Percentiles rank a stretch among this genome's conserved stretches.
Conservation (phyloP, 2,329 filamentous ascomycete genomes). For the Fusarium sororula region DNA sequence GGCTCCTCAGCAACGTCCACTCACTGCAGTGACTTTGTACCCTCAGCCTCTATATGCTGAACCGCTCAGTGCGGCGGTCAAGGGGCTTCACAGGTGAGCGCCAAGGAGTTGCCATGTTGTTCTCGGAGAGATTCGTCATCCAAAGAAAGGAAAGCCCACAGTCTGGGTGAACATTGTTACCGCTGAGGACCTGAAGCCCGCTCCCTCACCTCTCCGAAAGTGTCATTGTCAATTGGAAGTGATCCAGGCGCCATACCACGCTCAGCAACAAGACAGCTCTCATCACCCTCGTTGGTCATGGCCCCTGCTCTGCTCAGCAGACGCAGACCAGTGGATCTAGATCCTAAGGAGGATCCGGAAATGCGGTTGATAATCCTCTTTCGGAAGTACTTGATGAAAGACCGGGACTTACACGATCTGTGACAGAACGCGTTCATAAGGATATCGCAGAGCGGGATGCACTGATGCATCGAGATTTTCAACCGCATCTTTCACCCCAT, state of each 20-base stretch:
- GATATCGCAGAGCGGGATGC: not conserved
- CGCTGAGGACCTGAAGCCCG: not conserved
- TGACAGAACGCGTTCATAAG: conserved; percentile 4
- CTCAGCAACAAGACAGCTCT: not conserved
- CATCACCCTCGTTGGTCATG: not conserved
- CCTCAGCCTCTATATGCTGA: not conserved
- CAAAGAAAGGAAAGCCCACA: not conserved
- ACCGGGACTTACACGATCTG: conserved; percentile 1
- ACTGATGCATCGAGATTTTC: not conserved
- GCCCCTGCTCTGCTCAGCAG: conserved; percentile 7
- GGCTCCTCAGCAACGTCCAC: not conserved
- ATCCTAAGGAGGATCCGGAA: conserved; percentile 16
- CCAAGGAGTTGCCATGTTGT: not conserved
- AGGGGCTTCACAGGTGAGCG: not conserved
- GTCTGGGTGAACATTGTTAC: not conserved
- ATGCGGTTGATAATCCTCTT: not conserved
- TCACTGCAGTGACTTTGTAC: not conserved
- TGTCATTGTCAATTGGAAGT: not conserved
- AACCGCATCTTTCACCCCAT: not conserved
- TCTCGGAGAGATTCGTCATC: not conserved
- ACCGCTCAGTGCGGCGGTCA: not conserved
- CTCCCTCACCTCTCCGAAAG: not conserved
- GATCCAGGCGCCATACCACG: not conserved
- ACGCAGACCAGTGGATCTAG: not conserved
- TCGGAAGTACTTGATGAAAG: not conserved